A percentile compares a stretch with the other conserved stretches of the same genome.
Evolutionary conservation across 2,329 filamentous ascomycete genomes (phyloP).

Genomic region (Colletotrichum sp.): DNA sequence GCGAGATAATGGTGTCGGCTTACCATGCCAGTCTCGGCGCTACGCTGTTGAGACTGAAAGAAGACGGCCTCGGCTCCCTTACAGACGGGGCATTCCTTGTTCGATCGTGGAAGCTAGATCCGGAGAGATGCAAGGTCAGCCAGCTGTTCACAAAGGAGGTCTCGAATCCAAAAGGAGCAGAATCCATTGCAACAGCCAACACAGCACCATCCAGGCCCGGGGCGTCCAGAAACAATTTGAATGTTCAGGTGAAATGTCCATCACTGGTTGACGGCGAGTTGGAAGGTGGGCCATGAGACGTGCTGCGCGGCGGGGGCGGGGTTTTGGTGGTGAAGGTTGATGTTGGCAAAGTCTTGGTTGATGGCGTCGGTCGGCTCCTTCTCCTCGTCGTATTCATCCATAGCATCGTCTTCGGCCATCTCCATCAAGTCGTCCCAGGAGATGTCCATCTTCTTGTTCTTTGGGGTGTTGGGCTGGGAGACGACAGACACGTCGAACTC

Average conservation of each 20-base stretch:
- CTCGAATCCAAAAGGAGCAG: slow-evolving; percentile 22
- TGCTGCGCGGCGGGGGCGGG: background rate
- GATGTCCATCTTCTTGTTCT: slow-evolving; percentile 6
- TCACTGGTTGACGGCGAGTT: slow-evolving; percentile 14
- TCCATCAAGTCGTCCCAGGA: slow-evolving; percentile 19
- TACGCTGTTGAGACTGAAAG: slow-evolving; percentile 98
- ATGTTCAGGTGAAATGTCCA: too few species aligned
- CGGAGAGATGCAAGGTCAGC: slow-evolving; percentile 46
- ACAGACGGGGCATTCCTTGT: slow-evolving; percentile 85
- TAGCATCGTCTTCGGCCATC: slow-evolving; percentile 34
- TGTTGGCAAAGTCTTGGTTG: background rate
- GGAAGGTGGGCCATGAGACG: slow-evolving; percentile 14
- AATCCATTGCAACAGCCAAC: slow-evolving; percentile 19
- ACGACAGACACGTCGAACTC: slow-evolving; percentile 8
- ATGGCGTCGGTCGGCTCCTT: slow-evolving; percentile 20
- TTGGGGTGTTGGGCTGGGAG: background rate
- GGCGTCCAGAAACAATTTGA: background rate
- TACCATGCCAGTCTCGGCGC: slow-evolving; percentile 97
- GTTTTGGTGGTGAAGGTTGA: background rate
- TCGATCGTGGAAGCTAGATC: slow-evolving; percentile 85
- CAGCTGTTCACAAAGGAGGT: slow-evolving; percentile 27
- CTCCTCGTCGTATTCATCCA: slow-evolving; percentile 43
- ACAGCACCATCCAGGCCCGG: background rate
- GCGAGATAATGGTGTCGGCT: slow-evolving; percentile 36
- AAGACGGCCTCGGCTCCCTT: slow-evolving; percentile 91